Evolutionary conservation across 2,329 filamentous ascomycete genomes (phyloP), one percentile per base, ranked within the genome.

Genomic region (Cladosporium phlei): DNA sequence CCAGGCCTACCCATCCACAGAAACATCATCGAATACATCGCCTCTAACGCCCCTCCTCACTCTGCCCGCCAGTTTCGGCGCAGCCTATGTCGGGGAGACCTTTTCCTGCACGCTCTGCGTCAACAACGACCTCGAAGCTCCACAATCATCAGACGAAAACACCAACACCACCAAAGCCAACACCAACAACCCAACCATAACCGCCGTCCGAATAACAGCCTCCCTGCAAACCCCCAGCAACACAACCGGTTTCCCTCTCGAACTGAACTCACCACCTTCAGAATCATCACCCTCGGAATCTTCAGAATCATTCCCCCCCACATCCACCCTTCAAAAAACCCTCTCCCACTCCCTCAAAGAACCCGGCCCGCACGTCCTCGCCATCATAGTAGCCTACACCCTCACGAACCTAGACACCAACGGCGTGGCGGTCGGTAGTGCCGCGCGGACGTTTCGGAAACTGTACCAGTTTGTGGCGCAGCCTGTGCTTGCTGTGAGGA

Each of bases 381-480:
- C 88, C 5, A 90, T 97, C 50, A 96, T 88, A 45, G 86, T 97
- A 50, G 91, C 85, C 55, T 97, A 97, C 69, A 94, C 89, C 46
- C 91, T 97, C 68, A 89, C 86, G 0, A 59, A 61, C 24, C 65
- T 64, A 43, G 65, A 60, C 22, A 61, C 63, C 1, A 60, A 63
- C 22, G n/a, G n/a, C n/a, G 65, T 69, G 52, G 74, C 75, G 17
- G 74, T 73, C 2, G 73, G 74, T 47, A 77, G 76, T 4, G 78
- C 88, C 39, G 84, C 86, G 28, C 76, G 93, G 50, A 95, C 88
- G 8, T 97, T 97, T 63, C 76, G 91, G 55, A 97, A 97, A 70
- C 71, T 98, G 50, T 98, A 97, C 66, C 93, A 97, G 66, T 98
- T 98, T 63, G 83, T 94, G 46, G 93, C 90, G 62, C 91, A 95